These are phyloP conservation scores for Tolypocladium tropicale DNA, from an alignment of 2,329 filamentous ascomycete genomes.

Conservation along the genomic window DNA sequence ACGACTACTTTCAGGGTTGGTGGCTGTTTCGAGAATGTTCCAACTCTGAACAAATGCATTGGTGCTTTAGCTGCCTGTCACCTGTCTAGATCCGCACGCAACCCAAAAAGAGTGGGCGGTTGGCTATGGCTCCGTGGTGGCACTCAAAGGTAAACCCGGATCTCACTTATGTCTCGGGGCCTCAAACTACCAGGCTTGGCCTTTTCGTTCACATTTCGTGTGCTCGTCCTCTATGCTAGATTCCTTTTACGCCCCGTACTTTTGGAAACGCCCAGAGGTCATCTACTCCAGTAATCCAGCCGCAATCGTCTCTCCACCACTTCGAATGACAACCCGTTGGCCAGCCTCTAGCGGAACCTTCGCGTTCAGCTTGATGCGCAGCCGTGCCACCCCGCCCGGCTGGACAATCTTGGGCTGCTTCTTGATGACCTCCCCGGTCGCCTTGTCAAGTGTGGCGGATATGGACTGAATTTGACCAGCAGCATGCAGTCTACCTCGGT, in stretches of 20 bases:
- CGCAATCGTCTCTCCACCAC: slow-evolving; percentile 74
- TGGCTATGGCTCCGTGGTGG: neutral
- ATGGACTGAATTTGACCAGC: slow-evolving; percentile 65
- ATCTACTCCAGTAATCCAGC: slow-evolving; percentile 70
- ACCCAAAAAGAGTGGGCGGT: neutral
- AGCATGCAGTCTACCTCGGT: slow-evolving; percentile 72
- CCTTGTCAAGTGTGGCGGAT: slow-evolving; percentile 67
- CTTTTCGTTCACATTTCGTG: neutral
- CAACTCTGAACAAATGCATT: neutral
- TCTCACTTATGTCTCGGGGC: neutral
- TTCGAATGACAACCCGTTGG: slow-evolving; percentile 69
- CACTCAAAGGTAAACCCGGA: neutral
- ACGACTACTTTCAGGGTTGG: neutral
- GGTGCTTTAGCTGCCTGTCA: neutral
- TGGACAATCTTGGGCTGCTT: slow-evolving; percentile 79
- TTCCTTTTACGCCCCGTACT: neutral
- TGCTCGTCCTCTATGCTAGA: neutral
- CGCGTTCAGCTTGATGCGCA: slow-evolving; percentile 62
- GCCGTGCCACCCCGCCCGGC: slow-evolving; percentile 65
- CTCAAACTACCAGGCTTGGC: neutral
- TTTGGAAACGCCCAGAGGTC: no score
- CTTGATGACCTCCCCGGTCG: slow-evolving; percentile 62
- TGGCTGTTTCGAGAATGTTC: neutral
- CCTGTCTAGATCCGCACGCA: neutral
- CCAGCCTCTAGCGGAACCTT: slow-evolving; percentile 73